phyloP scores from a whole-genome alignment of 1,284 basidiomycete genomes.

The Psilocybe mexicana region DNA sequence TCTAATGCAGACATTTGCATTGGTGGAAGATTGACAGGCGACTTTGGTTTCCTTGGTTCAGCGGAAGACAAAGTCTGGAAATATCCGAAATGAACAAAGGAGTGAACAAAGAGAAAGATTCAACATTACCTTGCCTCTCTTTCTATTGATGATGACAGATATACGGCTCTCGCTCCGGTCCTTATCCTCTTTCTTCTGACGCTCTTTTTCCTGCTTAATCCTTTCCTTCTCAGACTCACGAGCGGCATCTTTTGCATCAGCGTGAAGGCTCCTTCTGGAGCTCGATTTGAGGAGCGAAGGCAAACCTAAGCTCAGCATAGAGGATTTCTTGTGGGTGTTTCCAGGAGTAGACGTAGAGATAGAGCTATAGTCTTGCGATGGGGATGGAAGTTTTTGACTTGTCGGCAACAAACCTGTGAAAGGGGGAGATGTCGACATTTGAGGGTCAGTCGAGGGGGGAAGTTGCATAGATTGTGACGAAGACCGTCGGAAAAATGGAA shows the following conservation, averaged over 20 bases:
- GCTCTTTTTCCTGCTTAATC: slow-evolving; percentile 60
- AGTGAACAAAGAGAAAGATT: slow-evolving; percentile 19
- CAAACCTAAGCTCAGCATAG: slow-evolving; percentile 73
- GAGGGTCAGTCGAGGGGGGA: slow-evolving; percentile 36
- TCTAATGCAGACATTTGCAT: slow-evolving; percentile 86
- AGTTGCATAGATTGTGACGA: slow-evolving; percentile 86
- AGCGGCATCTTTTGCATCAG: slow-evolving; percentile 51
- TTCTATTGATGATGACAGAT: slow-evolving; percentile 85
- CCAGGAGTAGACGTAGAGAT: slow-evolving; percentile 55
- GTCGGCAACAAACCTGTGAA: slow-evolving; percentile 42
- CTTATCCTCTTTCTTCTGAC: slow-evolving; percentile 75
- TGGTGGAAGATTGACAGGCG: slow-evolving; percentile 74
- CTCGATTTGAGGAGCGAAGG: slow-evolving; percentile 83
- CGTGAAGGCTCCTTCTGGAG: slow-evolving; percentile 77
- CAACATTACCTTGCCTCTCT: slow-evolving; percentile 81
- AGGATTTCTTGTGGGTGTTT: slow-evolving; percentile 72
- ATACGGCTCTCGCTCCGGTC: slow-evolving; percentile 84
- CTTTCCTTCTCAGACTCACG: slow-evolving; percentile 50
- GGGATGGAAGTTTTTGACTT: slow-evolving; percentile 45
- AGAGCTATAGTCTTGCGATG: slow-evolving; percentile 53
- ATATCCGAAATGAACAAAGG: background rate
- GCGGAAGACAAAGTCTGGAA: slow-evolving; percentile 81
- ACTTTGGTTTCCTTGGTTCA: slow-evolving; percentile 70
- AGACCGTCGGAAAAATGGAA: slow-evolving; percentile 93
- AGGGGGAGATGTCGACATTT: slow-evolving; percentile 56